Evolutionary conservation across 495 filamentous ascomycete species (phyloP).

Genomic region (Apodospora peruviana): DNA sequence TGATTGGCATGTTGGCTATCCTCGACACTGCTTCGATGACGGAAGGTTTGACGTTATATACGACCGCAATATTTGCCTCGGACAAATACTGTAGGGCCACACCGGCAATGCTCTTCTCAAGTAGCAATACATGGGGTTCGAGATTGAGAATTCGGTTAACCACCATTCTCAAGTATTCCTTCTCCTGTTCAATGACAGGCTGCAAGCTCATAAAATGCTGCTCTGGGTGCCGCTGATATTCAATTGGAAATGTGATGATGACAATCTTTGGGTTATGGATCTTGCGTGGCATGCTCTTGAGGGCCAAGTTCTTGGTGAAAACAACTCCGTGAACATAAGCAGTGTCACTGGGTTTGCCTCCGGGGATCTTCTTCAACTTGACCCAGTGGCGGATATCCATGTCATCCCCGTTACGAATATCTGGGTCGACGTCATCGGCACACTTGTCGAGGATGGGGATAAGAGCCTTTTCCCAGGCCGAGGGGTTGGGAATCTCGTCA

Average conservation of each 20-base stretch:
- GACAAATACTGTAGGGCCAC: constrained; percentile 82
- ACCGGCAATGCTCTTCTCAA: constrained; percentile 85
- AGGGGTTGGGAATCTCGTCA: constrained; percentile 60
- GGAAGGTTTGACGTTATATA: constrained; percentile 91
- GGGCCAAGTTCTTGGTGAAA: constrained; percentile 91
- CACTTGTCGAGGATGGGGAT: constrained; percentile 87
- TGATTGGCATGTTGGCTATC: constrained; percentile 83
- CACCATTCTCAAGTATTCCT: constrained; percentile 88
- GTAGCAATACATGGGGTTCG: constrained; percentile 76
- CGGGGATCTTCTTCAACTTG: constrained; percentile 93
- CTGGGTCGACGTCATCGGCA: constrained; percentile 90
- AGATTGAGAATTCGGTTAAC: constrained; percentile 87
- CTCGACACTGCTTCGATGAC: constrained; percentile 92
- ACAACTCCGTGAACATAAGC: constrained; percentile 92
- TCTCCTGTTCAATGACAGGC: constrained; percentile 93
- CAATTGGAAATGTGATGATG: constrained; percentile 91
- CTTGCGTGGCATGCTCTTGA: constrained; percentile 91
- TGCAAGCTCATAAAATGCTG: constrained; percentile 98
- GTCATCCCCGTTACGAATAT: constrained; percentile 81
- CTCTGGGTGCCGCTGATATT: constrained; percentile 86
- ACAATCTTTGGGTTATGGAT: constrained; percentile 81
- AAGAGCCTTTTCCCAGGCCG: constrained; percentile 85
- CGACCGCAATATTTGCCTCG: constrained; percentile 83
- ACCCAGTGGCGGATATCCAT: constrained; percentile 99
- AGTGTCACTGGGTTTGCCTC: constrained; percentile 84